Conservation (phyloP, 768 basidiomycete genomes). For the Termitomyces bulborhizus region DNA sequence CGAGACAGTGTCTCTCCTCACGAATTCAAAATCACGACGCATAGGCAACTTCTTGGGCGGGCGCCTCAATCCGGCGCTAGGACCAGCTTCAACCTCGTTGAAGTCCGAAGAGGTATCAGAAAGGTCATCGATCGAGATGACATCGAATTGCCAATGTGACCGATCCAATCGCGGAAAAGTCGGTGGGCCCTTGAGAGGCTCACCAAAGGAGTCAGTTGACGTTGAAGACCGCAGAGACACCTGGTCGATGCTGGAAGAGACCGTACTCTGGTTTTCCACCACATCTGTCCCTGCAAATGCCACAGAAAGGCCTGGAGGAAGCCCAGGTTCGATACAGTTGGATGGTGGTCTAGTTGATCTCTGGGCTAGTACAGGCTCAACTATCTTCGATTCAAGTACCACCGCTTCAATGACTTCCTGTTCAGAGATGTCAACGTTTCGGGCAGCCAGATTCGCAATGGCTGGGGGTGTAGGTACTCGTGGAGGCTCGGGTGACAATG, state of each 20-base stretch:
- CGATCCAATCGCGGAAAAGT: constrained; percentile 30
- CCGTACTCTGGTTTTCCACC: background rate
- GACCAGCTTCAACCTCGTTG: constrained; percentile 24
- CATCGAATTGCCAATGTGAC: constrained; percentile 58
- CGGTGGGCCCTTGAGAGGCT: constrained; percentile 30
- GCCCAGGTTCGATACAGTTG: background rate
- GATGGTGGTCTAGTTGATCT: background rate
- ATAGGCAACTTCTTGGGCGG: constrained; percentile 57
- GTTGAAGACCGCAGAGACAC: constrained; percentile 33
- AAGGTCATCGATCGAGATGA: constrained; percentile 76
- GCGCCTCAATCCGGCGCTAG: constrained; percentile 47
- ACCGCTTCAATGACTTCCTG: background rate
- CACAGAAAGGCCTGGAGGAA: constrained; percentile 1
- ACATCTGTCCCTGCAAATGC: background rate
- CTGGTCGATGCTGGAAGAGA: constrained; percentile 12
- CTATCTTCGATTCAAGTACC: background rate
- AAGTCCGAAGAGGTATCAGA: constrained; percentile 68
- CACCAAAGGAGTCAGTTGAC: constrained; percentile 49
- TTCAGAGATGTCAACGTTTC: background rate
- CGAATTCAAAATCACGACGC: constrained; percentile 77
- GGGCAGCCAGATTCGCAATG: background rate
- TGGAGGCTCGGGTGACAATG: constrained; percentile 8
- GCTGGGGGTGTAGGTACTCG: constrained; percentile 1
- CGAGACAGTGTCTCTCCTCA: constrained; percentile 67
- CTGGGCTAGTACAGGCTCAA: background rate